phyloP scores from a whole-genome alignment of 2,329 filamentous ascomycete species.

The Colletotrichum sp. region DNA sequence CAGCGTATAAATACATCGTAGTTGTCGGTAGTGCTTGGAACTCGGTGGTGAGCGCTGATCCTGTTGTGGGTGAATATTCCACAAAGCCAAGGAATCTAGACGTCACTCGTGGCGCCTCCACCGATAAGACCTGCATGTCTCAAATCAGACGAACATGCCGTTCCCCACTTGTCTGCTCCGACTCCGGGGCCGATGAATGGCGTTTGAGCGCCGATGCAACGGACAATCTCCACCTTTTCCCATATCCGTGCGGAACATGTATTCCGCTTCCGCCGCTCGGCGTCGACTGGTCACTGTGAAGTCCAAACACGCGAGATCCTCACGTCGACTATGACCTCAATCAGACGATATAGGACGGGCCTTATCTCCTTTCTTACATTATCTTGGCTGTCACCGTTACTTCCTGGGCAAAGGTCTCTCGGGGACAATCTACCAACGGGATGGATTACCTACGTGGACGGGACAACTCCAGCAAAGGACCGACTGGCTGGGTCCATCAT shows the following conservation, averaged over 20 bases:
- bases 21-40: neutral
- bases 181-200: neutral
- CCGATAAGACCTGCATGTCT: neutral
- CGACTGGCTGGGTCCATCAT: neutral
- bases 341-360: neutral
- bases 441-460: neutral
- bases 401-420: neutral
- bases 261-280: neutral
- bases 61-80: neutral
- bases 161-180: neutral
- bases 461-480: neutral
- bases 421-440: neutral
- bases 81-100: neutral
- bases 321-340: rapidly evolving
- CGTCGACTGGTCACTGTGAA: neutral
- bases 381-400: neutral
- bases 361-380: neutral
- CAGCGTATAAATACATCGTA: neutral
- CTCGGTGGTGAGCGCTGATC: rapidly evolving
- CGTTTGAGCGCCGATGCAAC: neutral
- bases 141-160: neutral
- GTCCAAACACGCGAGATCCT: neutral
- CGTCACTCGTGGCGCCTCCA: neutral
- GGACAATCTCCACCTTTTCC: neutral
- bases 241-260: neutral